These are phyloP conservation scores for Chaetomium strumarium DNA, from an alignment of 2,329 filamentous ascomycete species.

Conservation along the genomic window DNA sequence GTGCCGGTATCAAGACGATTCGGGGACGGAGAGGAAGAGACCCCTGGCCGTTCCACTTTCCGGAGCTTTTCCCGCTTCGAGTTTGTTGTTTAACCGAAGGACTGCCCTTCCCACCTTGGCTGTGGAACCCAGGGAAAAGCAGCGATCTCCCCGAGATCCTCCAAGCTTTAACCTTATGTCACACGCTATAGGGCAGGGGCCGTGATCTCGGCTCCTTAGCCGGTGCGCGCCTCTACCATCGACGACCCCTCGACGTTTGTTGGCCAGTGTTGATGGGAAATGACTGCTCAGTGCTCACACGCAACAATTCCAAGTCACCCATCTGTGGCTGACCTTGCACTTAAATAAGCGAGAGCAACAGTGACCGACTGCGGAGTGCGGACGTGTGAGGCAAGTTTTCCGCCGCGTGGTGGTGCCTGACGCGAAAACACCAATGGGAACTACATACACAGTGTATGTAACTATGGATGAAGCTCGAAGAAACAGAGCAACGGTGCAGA, in stretches of 20 bases:
- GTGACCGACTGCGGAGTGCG: too few species aligned
- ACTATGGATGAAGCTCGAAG: neutral
- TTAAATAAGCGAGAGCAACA: too few species aligned
- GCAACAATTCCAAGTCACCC: too few species aligned
- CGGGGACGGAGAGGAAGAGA: neutral
- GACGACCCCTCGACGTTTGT: too few species aligned
- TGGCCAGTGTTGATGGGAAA: too few species aligned
- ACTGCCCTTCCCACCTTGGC: slow-evolving; percentile 10
- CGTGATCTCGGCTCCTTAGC: slow-evolving; percentile 9
- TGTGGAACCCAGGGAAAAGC: slow-evolving; percentile 19
- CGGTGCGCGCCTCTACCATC: neutral
- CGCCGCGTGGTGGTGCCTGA: too few species aligned
- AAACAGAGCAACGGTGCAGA: slow-evolving; percentile 3
- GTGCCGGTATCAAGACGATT: neutral
- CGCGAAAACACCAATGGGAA: neutral
- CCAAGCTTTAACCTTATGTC: slow-evolving; percentile 22
- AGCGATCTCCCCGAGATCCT: slow-evolving; percentile 24
- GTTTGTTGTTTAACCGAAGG: slow-evolving; percentile 18
- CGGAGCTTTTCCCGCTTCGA: slow-evolving; percentile 5
- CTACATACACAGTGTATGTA: too few species aligned
- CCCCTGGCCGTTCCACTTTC: neutral
- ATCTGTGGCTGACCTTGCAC: too few species aligned
- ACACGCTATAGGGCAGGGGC: slow-evolving; percentile 16
- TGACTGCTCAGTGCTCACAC: too few species aligned
- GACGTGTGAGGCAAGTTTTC: too few species aligned